Evolutionary conservation across 148 eudicot species (phyloP), one percentile per base, ranked within the genome.

Genomic region (Rhododendron ferrugineum): DNA sequence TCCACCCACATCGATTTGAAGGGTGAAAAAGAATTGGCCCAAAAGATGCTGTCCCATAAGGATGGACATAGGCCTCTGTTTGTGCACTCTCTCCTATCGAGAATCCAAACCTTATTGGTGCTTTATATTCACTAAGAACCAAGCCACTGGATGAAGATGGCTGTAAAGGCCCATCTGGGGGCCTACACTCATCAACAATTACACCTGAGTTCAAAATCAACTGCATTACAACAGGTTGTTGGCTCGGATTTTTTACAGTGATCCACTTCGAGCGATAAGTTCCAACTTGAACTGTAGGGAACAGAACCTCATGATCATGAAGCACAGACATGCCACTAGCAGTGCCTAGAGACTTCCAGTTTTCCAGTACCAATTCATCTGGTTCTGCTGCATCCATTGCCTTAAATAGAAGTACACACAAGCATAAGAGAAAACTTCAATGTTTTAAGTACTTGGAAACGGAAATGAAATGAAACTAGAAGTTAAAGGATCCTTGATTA

Each of bases 11-110:
- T 60, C 93, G 89, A 85, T 78, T 89, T 10, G 94, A 91, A 83
- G 99, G 99, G 30, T 90, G 98, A 87, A 96, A 96, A 36, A 91
- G 75, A 83, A 96, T 88, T 47, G 99, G 98, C 80, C 98, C 99
- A 82, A 96, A 78, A 70, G 89, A 74, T 58, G 93, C 96, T 49
- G 83, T 87, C 49, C 86, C 93, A 89, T 87, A 80, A 37, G 99
- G 97, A 90, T 91, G 95, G 47, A 96, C 85, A 87, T 83, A 90
- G 86, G 93, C 95, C 88, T 94, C 97, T 4, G 96, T 93, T 68
- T 91, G 68, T 60, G 92, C 89, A 88, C 79, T 87, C 37, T 90
- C 89, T 62, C 88, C 87, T 81, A 91, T 87, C 37, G 95, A 94
- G 84, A 93, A 95, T 77, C 98, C 97, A 86, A 88, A 87, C 82